Evolutionary conservation across 2,329 filamentous ascomycete genomes (phyloP).

Genomic region (Nigrospora oryzae): DNA sequence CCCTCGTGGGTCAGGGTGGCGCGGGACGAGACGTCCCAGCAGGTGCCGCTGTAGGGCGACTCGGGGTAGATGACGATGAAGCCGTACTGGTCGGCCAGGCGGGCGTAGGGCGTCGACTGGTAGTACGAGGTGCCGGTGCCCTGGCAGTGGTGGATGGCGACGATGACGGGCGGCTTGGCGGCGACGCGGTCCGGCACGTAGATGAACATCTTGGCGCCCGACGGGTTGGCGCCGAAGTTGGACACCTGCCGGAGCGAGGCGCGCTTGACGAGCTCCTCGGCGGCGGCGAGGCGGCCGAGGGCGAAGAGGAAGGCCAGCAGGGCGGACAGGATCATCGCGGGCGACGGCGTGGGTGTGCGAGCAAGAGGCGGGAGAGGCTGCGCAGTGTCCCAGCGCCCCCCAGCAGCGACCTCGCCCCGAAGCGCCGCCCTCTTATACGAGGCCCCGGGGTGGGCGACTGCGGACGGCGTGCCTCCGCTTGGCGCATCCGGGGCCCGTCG

Average conservation of each 20-base stretch:
- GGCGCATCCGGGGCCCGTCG: neutral
- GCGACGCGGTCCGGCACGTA: slow-evolving; percentile 26
- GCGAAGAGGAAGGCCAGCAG: slow-evolving; percentile 5
- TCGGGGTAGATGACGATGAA: slow-evolving; percentile 47
- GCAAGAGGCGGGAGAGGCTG: neutral
- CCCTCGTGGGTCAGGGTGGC: slow-evolving; percentile 34
- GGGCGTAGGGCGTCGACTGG: slow-evolving; percentile 36
- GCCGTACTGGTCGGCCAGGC: slow-evolving; percentile 28
- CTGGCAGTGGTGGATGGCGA: slow-evolving; percentile 46
- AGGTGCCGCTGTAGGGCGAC: slow-evolving; percentile 39
- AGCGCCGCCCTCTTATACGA: no score
- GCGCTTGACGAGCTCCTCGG: slow-evolving; percentile 4
- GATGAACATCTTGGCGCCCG: slow-evolving; percentile 35
- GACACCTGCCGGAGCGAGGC: slow-evolving; percentile 16
- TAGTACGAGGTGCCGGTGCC: slow-evolving; percentile 41
- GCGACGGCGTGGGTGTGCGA: neutral
- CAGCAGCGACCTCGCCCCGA: no score
- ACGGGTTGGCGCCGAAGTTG: slow-evolving; percentile 24
- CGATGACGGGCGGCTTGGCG: slow-evolving; percentile 34
- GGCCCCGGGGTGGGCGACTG: no score
- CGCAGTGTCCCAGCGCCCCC: neutral
- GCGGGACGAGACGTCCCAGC: slow-evolving; percentile 51
- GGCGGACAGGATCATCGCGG: slow-evolving; percentile 3
- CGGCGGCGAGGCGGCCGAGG: slow-evolving; percentile 5
- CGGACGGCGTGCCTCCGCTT: slow-evolving; percentile 1